These are phyloP conservation scores for Halophytophthora batemanensis DNA, from an alignment of 352 stramenopile species.

Conservation along the genomic window DNA sequence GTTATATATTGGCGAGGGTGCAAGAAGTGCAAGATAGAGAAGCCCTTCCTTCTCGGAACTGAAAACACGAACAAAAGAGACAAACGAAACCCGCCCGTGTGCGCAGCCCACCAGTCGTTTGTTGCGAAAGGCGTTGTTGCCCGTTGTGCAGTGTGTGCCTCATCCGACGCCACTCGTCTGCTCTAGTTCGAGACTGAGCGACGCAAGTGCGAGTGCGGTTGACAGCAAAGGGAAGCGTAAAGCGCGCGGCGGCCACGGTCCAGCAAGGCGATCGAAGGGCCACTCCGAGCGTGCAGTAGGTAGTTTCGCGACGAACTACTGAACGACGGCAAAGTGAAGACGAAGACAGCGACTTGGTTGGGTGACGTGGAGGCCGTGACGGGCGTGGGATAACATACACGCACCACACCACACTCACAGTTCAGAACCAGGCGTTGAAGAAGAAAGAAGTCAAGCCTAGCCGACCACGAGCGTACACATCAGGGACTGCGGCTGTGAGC, in stretches of 20 bases:
- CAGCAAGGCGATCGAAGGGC: too few relatives aligned
- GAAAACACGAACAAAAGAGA: slow-evolving; percentile 32
- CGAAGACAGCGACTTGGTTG: slow-evolving; percentile 31
- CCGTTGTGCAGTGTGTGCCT: too few relatives aligned
- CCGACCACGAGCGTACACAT: not conserved
- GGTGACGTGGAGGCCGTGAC: slow-evolving; percentile 39
- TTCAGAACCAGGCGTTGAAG: not conserved
- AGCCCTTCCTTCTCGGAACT: slow-evolving; percentile 10
- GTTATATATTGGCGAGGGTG: slow-evolving; percentile 16
- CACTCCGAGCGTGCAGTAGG: slow-evolving; percentile 25
- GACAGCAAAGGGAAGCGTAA: too few relatives aligned
- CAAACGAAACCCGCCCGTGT: slow-evolving; percentile 21
- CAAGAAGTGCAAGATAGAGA: slow-evolving; percentile 15
- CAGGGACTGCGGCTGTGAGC: slow-evolving; percentile 4
- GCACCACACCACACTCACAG: not conserved
- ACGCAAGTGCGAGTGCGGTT: too few relatives aligned
- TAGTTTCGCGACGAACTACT: slow-evolving; percentile 35
- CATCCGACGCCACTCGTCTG: too few relatives aligned
- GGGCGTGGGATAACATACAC: slow-evolving; percentile 42
- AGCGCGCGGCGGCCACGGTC: too few relatives aligned
- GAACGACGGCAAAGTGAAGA: slow-evolving; percentile 42
- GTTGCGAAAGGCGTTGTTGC: too few relatives aligned
- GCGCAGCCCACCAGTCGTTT: slow-evolving; percentile 6
- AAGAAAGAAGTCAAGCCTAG: too few relatives aligned
- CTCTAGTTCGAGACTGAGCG: too few relatives aligned